These are phyloP conservation scores for Funneliformis mosseae DNA, from an alignment of 192 early-diverging fungal species.

Conservation along the genomic window DNA sequence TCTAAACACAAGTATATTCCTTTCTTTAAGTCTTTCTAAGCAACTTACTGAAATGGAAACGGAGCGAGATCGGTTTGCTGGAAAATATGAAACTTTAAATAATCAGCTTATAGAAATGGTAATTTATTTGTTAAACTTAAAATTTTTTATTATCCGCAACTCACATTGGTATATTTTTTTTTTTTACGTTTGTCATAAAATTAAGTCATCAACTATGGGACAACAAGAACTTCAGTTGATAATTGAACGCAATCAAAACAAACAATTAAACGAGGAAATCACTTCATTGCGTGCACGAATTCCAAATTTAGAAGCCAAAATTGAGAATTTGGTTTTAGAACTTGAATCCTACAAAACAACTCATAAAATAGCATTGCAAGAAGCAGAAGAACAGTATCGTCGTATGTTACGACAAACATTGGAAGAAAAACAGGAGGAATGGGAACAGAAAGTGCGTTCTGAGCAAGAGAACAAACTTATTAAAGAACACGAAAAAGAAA, in stretches of 20 bases:
- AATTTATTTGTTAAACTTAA: neutral
- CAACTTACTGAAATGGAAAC: constrained; percentile 3
- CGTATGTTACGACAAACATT: neutral
- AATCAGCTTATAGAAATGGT: constrained; percentile 1
- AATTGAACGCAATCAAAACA: neutral
- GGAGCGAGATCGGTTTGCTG: neutral
- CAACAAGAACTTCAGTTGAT: constrained; percentile 2
- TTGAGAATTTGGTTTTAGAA: neutral
- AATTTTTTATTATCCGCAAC: neutral
- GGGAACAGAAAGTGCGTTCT: neutral
- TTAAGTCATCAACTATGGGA: neutral
- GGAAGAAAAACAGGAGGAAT: constrained; percentile 11
- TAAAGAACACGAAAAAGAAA: constrained; percentile 17
- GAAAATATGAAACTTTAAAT: neutral
- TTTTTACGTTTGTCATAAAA: neutral
- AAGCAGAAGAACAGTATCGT: constrained; percentile 10
- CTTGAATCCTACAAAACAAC: neutral
- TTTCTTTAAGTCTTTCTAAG: neutral
- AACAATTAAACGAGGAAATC: neutral
- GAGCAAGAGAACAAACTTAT: neutral
- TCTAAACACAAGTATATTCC: neutral
- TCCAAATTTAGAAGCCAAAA: constrained; percentile 1
- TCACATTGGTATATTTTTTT: neutral
- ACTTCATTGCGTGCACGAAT: neutral
- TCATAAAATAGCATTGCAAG: neutral